phyloP scores from a whole-genome alignment of 352 stramenopile species.

The Pythium grandisporangium region DNA sequence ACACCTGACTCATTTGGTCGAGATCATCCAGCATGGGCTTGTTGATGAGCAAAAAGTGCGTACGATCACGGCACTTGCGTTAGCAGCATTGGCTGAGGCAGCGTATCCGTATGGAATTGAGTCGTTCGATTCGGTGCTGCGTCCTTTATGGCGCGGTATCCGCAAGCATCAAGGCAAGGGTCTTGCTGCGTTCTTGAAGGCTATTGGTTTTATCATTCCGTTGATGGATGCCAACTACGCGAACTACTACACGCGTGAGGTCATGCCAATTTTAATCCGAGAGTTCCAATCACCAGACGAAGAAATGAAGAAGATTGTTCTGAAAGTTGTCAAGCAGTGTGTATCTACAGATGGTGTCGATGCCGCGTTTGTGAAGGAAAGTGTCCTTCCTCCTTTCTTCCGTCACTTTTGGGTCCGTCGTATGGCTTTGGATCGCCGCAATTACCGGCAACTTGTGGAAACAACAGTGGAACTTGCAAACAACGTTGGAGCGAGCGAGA shows the following conservation, averaged over 20 bases:
- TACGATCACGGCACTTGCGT: constrained; percentile 97
- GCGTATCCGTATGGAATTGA: constrained; percentile 99
- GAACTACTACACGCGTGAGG: constrained; percentile 98
- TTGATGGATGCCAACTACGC: constrained; percentile 99
- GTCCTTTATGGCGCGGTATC: constrained; percentile 96
- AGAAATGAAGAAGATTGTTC: constrained; percentile 99
- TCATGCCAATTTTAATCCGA: constrained; percentile 98
- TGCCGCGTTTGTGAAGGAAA: constrained; percentile 95
- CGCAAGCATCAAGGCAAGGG: constrained; percentile 97
- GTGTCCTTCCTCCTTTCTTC: constrained; percentile 99
- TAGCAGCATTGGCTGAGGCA: constrained; percentile 96
- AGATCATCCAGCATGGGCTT: constrained; percentile 97
- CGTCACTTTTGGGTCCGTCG: constrained; percentile 98
- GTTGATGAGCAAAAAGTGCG: constrained; percentile 98
- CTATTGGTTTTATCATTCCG: constrained; percentile 99
- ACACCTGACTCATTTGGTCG: constrained; percentile 96
- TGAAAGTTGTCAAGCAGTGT: constrained; percentile 97
- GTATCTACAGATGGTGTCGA: constrained; percentile 98
- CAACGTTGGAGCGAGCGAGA: constrained; percentile 98
- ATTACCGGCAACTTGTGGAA: constrained; percentile 98
- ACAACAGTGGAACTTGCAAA: constrained; percentile 98
- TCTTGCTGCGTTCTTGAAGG: constrained; percentile 98
- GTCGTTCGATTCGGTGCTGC: constrained; percentile 98
- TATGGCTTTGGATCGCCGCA: constrained; percentile 96
- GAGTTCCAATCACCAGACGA: constrained; percentile 99